Evolutionary conservation across 2,329 filamentous ascomycete species (phyloP).

Genomic region (Colletotrichum somersetense): DNA sequence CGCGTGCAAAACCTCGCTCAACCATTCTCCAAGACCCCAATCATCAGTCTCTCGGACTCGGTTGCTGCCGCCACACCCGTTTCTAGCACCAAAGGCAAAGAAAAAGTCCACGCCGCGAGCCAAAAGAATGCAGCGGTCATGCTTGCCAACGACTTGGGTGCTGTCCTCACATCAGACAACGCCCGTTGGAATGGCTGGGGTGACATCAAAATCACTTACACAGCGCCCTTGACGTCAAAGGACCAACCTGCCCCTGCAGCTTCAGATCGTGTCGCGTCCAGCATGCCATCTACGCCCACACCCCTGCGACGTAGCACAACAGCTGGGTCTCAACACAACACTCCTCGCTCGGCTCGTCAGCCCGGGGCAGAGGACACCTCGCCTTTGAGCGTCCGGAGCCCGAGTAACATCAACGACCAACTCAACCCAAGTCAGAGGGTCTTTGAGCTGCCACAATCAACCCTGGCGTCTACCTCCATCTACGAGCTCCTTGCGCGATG

Average conservation of each 20-base stretch:
- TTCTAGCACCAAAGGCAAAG: constrained; percentile 79
- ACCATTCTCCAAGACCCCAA: constrained; percentile 82
- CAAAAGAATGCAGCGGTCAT: constrained; percentile 67
- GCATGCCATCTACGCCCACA: constrained; percentile 78
- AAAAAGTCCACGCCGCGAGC: constrained; percentile 65
- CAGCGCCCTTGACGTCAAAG: constrained; percentile 44
- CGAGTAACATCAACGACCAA: constrained; percentile 53
- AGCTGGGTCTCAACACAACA: constrained; percentile 58
- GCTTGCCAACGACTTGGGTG: constrained; percentile 86
- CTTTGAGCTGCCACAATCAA: constrained; percentile 73
- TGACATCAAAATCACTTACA: constrained; percentile 81
- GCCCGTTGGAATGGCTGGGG: constrained; percentile 82
- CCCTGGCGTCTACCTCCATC: constrained; percentile 65
- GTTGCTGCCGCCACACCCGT: constrained; percentile 64
- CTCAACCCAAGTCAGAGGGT: constrained; percentile 63
- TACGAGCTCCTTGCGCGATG: constrained; percentile 69
- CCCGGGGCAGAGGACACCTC: constrained; percentile 54
- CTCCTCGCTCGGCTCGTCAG: constrained; percentile 54
- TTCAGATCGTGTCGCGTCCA: constrained; percentile 49
- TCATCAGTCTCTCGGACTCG: constrained; percentile 64
- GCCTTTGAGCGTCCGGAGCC: constrained; percentile 64
- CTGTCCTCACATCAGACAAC: constrained; percentile 74
- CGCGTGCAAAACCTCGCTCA: constrained; percentile 85
- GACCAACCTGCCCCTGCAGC: constrained; percentile 26
- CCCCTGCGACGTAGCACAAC: constrained; percentile 79